Evolutionary conservation across 1,284 basidiomycete species (phyloP), one percentile per base, ranked within the genome.

Genomic region (Butyriboletus appendiculatus): DNA sequence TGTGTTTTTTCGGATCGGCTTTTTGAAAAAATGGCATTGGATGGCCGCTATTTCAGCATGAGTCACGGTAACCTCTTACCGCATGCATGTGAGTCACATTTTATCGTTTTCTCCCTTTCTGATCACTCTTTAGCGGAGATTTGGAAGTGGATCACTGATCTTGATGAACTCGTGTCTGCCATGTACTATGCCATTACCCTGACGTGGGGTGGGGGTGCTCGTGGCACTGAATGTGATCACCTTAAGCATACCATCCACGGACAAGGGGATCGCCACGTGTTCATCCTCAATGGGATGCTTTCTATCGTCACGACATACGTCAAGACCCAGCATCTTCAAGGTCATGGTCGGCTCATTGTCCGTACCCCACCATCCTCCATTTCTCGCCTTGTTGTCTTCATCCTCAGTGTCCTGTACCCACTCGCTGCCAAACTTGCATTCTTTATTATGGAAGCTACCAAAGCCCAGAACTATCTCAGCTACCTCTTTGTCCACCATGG

Each of bases 151-250:
- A 3, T 56, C 2, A 2, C 14, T 1, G n/a, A 48, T 5, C 28
- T 56, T 0, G 32, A 56, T 4, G 9, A 55, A 0, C 52, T 55
- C 0, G 22, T 56, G 0, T 56, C 46, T 1, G 52, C 52, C 7
- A 56, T 45, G 18, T 56, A 55, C 15, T 55, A 55, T 2, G 42
- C 46, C 2, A 15, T 55, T 0, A 55, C 42, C 2, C 2, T 49
- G 1, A 55, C 43, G 0, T 56, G 55, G 42, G 56, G 49, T 3
- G 54, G 54, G 0, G 48, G 45, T 4, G 56, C 56, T 7, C 0
- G 56, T 1, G 56, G 56, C 0, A 56, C 37, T 0, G 42, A 57
- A 7, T 57, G 48, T 4, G 37, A 57, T 2, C 54, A 56, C 6
- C 18, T 57, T 1, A 45, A 38, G 1, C 56, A 34, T 3, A 34